Conservation (phyloP, 345 rosid genomes). For the Pelargonium nanum region DNA sequence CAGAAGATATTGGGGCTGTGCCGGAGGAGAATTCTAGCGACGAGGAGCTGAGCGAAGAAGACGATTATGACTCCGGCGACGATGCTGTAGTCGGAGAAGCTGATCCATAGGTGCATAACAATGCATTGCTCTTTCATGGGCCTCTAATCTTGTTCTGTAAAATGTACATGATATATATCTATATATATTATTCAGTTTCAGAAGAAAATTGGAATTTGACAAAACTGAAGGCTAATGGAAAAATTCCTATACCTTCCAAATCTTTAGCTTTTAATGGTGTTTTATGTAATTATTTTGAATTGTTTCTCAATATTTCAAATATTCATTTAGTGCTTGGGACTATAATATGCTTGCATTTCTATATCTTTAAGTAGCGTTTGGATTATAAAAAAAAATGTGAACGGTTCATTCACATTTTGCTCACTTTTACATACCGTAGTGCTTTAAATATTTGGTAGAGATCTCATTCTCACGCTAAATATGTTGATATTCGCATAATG, state of each 20-base stretch:
- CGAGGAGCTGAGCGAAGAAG: constrained; percentile 83
- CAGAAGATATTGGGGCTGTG: constrained; percentile 48
- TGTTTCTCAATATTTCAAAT: too few species aligned
- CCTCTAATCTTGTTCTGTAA: not conserved
- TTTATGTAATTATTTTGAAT: not conserved
- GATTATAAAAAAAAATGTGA: too few species aligned
- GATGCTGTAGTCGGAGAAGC: constrained; percentile 75
- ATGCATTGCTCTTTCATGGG: not conserved
- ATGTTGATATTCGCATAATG: too few species aligned
- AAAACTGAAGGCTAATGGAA: not conserved
- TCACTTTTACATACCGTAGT: too few species aligned
- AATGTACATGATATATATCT: not conserved
- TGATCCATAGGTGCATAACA: constrained; percentile 44
- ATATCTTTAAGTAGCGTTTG: not conserved
- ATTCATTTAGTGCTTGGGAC: not conserved
- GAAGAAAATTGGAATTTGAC: not conserved
- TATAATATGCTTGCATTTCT: not conserved
- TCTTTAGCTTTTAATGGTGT: not conserved
- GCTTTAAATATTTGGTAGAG: too few species aligned
- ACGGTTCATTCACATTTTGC: too few species aligned
- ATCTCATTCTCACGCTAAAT: too few species aligned
- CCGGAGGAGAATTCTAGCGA: constrained; percentile 55
- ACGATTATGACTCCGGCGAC: constrained; percentile 59
- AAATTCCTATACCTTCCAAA: not conserved
- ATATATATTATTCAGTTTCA: too few species aligned